A percentile compares a stretch with the other conserved stretches of the same genome.
These are phyloP conservation scores for Syzygium aqueum DNA, from an alignment of 345 rosid species.

Conservation along the genomic window DNA sequence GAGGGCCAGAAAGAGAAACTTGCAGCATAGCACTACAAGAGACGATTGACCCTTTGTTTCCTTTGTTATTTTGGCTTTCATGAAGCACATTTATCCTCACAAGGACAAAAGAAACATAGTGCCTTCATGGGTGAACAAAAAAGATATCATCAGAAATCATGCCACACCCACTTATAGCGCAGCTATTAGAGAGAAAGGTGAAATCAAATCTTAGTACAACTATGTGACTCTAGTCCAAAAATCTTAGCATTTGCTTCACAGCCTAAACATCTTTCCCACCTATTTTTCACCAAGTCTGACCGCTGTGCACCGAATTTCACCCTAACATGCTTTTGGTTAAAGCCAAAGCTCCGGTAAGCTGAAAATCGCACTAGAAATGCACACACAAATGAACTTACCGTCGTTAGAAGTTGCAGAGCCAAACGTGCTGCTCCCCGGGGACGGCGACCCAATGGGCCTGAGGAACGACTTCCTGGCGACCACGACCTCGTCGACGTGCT, in stretches of 20 bases:
- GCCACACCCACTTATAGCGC: not conserved
- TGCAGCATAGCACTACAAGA: not conserved
- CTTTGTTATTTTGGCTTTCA: not conserved
- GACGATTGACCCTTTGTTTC: no score
- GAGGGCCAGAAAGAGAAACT: not conserved
- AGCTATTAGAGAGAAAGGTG: not conserved
- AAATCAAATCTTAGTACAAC: not conserved
- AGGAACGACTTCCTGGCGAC: conserved; percentile 39
- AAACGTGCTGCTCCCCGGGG: conserved; percentile 62
- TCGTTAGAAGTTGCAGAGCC: conserved; percentile 75
- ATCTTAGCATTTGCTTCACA: not conserved
- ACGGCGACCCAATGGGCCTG: conserved; percentile 55
- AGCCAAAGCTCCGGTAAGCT: not conserved
- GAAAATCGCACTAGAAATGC: not conserved
- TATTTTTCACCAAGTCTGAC: not conserved
- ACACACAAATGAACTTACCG: conserved; percentile 25
- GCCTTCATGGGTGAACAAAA: not conserved
- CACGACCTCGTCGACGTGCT: conserved; percentile 18
- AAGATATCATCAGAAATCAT: not conserved
- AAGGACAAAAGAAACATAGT: not conserved
- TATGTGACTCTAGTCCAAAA: not conserved
- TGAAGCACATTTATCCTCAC: not conserved
- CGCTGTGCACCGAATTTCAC: not conserved
- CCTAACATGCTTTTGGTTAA: not conserved
- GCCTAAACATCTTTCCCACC: not conserved